Evolutionary conservation across 257 asterid species (phyloP), one percentile per base, ranked within the genome.

Genomic region (Echites panduratus): DNA sequence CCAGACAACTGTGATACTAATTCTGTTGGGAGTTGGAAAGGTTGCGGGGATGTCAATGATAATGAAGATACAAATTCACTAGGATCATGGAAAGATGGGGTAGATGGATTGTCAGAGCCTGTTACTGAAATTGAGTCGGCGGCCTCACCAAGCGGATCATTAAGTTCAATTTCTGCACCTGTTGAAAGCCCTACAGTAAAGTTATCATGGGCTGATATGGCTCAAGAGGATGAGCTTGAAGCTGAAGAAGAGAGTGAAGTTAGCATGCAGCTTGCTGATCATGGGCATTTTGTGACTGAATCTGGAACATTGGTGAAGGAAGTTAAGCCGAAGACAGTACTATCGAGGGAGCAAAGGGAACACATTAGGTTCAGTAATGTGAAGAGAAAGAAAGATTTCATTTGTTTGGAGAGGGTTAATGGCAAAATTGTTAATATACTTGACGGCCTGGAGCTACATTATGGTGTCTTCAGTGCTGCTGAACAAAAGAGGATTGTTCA

Each of bases 161-260:
- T 70, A 38, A 70, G 79, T 73, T 73, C 86, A 63, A 16, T 2
- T 71, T 73, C 88, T 12, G 68, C 76, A 49, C 80, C 79, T 16
- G 43, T 53, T 70, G 82, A 78, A 57, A 76, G 73, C 78, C 82
- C 89, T 9, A 65, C 13, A 29, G 64, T 68, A 79, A 88, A 86
- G 77, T 85, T 84, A 85, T 93, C 98, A 35, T 93, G 99, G 99
- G 99, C 99, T 17, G 99, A 94, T 82, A 94, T 94, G 95, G 90
- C 98, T 74, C 85, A 78, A 75, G 96, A 91, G 79, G 97, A 91
- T 77, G 99, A 91, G 82, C 86, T 89, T 77, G 87, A 78, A 70
- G 79, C 24, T 4, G 85, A 76, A 71, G 82, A 78, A 41, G 78
- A 76, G 73, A 78, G 17, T 19, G 80, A 77, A 72, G 69, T 78